Conservation (phyloP, 495 filamentous ascomycete species). For the Xylaria palmicola region DNA sequence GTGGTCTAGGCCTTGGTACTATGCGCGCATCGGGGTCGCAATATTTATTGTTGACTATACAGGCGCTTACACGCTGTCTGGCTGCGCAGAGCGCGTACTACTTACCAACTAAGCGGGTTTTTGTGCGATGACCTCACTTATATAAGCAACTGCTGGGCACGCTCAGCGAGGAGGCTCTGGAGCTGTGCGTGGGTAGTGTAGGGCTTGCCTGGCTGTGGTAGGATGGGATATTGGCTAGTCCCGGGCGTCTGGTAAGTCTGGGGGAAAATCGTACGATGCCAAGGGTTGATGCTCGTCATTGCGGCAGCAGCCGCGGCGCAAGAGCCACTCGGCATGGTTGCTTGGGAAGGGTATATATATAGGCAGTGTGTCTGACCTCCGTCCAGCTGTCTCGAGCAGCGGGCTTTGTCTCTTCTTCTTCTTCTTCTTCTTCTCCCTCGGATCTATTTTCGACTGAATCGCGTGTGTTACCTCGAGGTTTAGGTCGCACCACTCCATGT, state of each 20-base stretch:
- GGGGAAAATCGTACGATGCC: slow-evolving; percentile 20
- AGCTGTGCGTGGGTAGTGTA: not conserved
- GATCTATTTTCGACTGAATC: not conserved
- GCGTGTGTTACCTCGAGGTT: not conserved
- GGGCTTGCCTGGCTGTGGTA: not conserved
- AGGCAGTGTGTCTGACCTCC: not conserved
- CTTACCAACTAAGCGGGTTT: not conserved
- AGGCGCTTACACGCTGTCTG: not conserved
- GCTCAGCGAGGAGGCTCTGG: not conserved
- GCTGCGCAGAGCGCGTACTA: not conserved
- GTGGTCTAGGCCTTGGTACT: too few relatives aligned
- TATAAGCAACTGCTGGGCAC: not conserved
- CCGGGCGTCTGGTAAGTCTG: slow-evolving; percentile 3
- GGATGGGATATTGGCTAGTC: not conserved
- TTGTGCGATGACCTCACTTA: not conserved
- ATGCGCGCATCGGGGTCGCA: too few relatives aligned
- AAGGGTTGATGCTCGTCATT: slow-evolving; percentile 11
- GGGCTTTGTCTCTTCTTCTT: not conserved
- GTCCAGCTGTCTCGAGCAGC: not conserved
- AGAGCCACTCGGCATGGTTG: slow-evolving; percentile 3
- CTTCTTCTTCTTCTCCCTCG: not conserved
- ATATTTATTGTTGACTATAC: too few relatives aligned
- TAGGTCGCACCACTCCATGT: not conserved
- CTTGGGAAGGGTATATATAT: not conserved
- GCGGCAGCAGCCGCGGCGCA: slow-evolving; percentile 11